These are phyloP conservation scores for Zizania latifolia DNA, from an alignment of 176 grass and related monocot genomes.

Conservation along the genomic window DNA sequence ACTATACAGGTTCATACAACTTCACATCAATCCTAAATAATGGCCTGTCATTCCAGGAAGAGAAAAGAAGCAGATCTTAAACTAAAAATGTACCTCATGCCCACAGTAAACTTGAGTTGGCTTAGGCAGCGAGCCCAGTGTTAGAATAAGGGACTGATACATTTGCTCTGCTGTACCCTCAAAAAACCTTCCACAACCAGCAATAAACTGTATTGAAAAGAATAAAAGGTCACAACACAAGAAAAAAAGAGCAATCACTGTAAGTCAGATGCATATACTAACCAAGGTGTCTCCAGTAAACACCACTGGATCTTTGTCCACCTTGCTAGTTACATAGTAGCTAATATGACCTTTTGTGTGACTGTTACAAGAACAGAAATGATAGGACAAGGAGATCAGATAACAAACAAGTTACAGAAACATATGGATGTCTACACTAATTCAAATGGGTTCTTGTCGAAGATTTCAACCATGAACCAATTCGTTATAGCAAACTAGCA, in stretches of 20 bases:
- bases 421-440: not conserved
- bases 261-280: slow-evolving; percentile 29
- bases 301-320: slow-evolving; percentile 58
- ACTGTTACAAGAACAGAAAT: slow-evolving; percentile 40
- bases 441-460: not conserved
- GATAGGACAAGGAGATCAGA: not conserved
- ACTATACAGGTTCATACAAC: not conserved
- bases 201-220: slow-evolving; percentile 57
- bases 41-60: not conserved
- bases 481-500: not conserved
- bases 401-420: not conserved
- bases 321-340: slow-evolving; percentile 74
- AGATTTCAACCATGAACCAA: not conserved
- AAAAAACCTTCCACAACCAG: slow-evolving; percentile 93
- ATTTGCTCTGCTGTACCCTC: slow-evolving; percentile 96
- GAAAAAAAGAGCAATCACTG: not conserved
- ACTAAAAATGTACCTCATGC: slow-evolving; percentile 59
- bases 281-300: slow-evolving; percentile 99
- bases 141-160: slow-evolving; percentile 85
- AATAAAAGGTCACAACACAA: slow-evolving; percentile 5
- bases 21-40: not conserved
- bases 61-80: not conserved
- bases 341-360: slow-evolving; percentile 95
- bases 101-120: slow-evolving; percentile 90
- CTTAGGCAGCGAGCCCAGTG: slow-evolving; percentile 83